These are phyloP conservation scores for Arthonia radiata DNA, from an alignment of 495 filamentous ascomycete genomes.

Conservation along the genomic window DNA sequence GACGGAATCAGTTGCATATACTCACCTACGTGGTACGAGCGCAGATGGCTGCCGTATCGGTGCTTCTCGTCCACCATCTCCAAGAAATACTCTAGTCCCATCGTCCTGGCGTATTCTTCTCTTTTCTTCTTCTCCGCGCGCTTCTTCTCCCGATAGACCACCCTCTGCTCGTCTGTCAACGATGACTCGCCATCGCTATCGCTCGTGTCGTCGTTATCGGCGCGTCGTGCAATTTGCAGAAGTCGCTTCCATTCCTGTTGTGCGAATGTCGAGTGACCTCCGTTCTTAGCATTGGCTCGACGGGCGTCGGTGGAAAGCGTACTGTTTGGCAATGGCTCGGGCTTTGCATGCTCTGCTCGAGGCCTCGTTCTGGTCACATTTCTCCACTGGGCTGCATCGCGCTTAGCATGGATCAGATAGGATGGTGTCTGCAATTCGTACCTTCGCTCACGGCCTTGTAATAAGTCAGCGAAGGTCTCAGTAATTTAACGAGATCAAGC, in stretches of 20 bases:
- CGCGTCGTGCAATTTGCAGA: conserved; percentile 42
- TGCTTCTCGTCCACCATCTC: conserved; percentile 85
- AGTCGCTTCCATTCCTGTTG: conserved; percentile 51
- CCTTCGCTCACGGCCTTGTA: conserved; percentile 36
- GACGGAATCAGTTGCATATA: too few species aligned
- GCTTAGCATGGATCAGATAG: too few species aligned
- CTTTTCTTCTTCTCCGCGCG: conserved; percentile 18
- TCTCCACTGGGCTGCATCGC: conserved; percentile 12
- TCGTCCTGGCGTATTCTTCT: conserved; percentile 36
- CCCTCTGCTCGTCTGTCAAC: conserved; percentile 12
- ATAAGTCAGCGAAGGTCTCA: neutral
- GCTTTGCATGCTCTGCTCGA: conserved; percentile 3
- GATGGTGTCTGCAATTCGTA: too few species aligned
- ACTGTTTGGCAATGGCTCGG: conserved; percentile 1
- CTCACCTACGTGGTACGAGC: conserved; percentile 71
- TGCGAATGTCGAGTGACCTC: conserved; percentile 17
- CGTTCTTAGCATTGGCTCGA: conserved; percentile 1
- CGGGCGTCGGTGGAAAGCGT: neutral
- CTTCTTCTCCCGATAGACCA: conserved; percentile 10
- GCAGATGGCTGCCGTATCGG: conserved; percentile 61
- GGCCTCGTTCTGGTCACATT: conserved; percentile 10
- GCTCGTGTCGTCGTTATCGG: conserved; percentile 33
- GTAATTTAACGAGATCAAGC: conserved; percentile 3
- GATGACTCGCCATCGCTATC: conserved; percentile 15
- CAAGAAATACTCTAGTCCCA: conserved; percentile 77